phyloP scores from a whole-genome alignment of 2,329 filamentous ascomycete species.

The Pseudogymnoascus sp. region DNA sequence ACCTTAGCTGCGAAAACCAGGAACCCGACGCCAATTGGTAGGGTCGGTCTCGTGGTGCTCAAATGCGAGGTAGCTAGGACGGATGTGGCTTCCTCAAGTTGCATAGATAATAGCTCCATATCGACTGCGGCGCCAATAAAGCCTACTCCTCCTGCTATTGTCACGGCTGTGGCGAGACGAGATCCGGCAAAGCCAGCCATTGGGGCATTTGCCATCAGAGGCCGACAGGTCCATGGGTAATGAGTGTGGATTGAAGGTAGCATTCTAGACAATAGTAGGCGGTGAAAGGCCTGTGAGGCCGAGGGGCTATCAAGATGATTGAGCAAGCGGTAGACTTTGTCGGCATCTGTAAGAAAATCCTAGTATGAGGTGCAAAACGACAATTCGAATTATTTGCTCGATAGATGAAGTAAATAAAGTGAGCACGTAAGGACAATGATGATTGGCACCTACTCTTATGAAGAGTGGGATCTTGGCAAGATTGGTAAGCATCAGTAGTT shows the following conservation, averaged over 20 bases:
- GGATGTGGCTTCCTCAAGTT: conserved; percentile 24
- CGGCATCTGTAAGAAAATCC: too few species aligned
- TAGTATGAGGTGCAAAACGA: not conserved
- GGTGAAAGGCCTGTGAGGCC: not conserved
- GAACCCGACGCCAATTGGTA: conserved; percentile 42
- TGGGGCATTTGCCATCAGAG: conserved; percentile 56
- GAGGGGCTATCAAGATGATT: not conserved
- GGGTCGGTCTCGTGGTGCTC: not conserved
- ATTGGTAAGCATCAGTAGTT: not conserved
- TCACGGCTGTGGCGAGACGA: conserved; percentile 53
- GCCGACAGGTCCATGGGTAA: conserved; percentile 23
- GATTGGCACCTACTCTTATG: not conserved
- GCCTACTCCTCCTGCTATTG: conserved; percentile 44
- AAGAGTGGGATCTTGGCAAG: not conserved
- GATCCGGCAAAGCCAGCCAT: conserved; percentile 58
- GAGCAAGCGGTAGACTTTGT: not conserved
- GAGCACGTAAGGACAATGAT: not conserved
- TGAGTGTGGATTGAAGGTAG: not conserved
- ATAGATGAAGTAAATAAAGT: not conserved
- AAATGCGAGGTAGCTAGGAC: conserved; percentile 12
- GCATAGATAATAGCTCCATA: conserved; percentile 14
- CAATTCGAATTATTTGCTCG: not conserved
- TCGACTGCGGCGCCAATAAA: conserved; percentile 38
- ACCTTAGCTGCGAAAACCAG: conserved; percentile 19
- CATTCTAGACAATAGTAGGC: not conserved